phyloP scores from a whole-genome alignment of 1,139 yeast species.

The Yamadazyma triangularis region DNA sequence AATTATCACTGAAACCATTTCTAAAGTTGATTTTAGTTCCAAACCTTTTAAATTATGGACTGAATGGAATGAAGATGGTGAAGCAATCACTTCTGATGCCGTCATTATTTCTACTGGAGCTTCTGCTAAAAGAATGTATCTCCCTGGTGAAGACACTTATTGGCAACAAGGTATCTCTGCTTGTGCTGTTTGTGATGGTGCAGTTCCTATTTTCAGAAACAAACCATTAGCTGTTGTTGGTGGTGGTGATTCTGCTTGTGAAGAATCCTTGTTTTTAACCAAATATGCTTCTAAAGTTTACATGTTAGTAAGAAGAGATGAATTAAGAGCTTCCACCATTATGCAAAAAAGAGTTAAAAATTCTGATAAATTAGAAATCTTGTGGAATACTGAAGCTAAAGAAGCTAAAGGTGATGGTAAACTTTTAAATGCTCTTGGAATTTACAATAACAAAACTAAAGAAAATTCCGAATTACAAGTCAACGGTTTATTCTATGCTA shows the following conservation, averaged over 20 bases:
- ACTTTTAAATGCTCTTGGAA: constrained; percentile 52
- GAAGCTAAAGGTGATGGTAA: constrained; percentile 95
- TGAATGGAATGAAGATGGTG: constrained; percentile 85
- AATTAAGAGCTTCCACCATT: constrained; percentile 87
- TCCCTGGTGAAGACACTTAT: constrained; percentile 95
- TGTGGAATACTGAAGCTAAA: constrained; percentile 79
- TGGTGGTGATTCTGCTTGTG: constrained; percentile 99
- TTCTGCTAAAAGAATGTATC: constrained; percentile 85
- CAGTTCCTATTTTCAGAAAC: constrained; percentile 96
- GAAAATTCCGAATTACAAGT: constrained; percentile 67
- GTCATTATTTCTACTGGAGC: constrained; percentile 96
- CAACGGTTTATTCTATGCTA: constrained; percentile 94
- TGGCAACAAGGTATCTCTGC: constrained; percentile 99
- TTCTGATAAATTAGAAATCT: constrained; percentile 84
- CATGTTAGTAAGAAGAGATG: constrained; percentile 90
- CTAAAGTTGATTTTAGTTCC: constrained; percentile 81
- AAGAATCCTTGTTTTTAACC: constrained; percentile 93
- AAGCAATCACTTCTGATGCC: constrained; percentile 89
- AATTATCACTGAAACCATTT: constrained; percentile 87
- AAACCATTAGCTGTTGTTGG: constrained; percentile 96
- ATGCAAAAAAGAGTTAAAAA: constrained; percentile 89
- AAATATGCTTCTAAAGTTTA: constrained; percentile 95
- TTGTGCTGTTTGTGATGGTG: constrained; percentile 99
- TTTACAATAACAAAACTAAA: constrained; percentile 70
- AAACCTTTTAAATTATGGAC: constrained; percentile 97